Base-by-base conservation (phyloP, 1,284 basidiomycete species). In the Ganoderma leucocontextum region DNA sequence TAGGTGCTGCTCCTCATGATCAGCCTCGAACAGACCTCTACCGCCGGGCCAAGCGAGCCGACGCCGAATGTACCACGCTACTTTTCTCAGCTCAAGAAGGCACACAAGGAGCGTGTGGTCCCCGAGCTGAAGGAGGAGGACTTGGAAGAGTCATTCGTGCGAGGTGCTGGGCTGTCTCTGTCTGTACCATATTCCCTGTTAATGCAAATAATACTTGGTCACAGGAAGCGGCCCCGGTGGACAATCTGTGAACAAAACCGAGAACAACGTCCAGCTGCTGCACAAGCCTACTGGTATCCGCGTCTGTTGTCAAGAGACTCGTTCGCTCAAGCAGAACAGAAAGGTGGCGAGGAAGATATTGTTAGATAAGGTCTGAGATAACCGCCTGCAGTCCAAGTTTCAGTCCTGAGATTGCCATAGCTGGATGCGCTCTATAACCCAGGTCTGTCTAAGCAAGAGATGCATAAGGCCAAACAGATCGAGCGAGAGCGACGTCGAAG, bases 201-300 rank as follows among this genome's bases (percentile, higher is more conserved):
- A 70, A 64, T 68, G 64, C 70, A 44, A 47, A 68, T 70, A 55
- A 65, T 69, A n/a, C 42, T 61, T 64, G 64, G 52, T 15, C 64
- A 62, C 72, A 94, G 92, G 92, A 60, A 92, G 93, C 78, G 93
- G 93, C 35, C 93, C 93, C 76, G 93, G 93, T 36, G 93, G 93
- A 42, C 93, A 95, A 82, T 94, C 93, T 35, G 89, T 95, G 76
- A 95, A 95, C 82, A 95, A 95, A 82, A 94, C 93, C 68, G 85
- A 91, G 80, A 94, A 93, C 77, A 92, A 93, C 75, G 92, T 95
- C 38, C 93, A 94, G 76, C 81, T 95, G 35, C 78, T 93, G 60
- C 93, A 95, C 78, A 92, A 87, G 74, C 93, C 93, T 13, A 92
- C 90, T 44, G 91, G 93, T 9, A 83, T 94, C 61, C 89, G 93